These are phyloP conservation scores for Orbilia quercus DNA, from an alignment of 2,329 filamentous ascomycete genomes.

Conservation along the genomic window DNA sequence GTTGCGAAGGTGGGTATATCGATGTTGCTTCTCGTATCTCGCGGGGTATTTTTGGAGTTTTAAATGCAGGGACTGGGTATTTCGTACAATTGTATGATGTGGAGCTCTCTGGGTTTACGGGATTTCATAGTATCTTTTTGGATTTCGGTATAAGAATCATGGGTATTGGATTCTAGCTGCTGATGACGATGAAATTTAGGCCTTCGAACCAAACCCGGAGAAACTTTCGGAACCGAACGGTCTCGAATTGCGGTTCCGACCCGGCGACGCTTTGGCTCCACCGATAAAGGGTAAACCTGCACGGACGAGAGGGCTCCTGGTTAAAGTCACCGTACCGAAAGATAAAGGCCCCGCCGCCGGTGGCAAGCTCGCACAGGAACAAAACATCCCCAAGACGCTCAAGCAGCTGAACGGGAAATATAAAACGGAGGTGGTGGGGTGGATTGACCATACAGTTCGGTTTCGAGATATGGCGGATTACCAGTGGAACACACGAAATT, in stretches of 20 bases:
- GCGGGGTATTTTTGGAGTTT: too few species aligned
- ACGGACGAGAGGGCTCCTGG: conserved; percentile 81
- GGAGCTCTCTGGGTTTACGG: too few species aligned
- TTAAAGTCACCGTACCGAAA: conserved; percentile 87
- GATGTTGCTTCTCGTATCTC: too few species aligned
- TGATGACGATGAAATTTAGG: conserved; percentile 10
- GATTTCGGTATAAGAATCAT: neutral
- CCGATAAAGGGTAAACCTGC: conserved; percentile 81
- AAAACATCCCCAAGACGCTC: conserved; percentile 59
- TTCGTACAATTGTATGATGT: too few species aligned
- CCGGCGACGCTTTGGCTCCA: conserved; percentile 63
- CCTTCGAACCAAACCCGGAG: conserved; percentile 49
- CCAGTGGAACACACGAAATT: conserved; percentile 73
- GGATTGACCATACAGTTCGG: conserved; percentile 82
- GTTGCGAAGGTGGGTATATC: conserved; percentile 38
- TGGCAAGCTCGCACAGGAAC: conserved; percentile 64
- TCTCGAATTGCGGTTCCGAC: conserved; percentile 46
- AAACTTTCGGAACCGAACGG: conserved; percentile 41
- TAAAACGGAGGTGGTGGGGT: conserved; percentile 75
- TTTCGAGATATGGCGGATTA: conserved; percentile 89
- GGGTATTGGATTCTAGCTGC: neutral
- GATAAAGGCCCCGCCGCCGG: conserved; percentile 76
- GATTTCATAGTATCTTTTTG: too few species aligned
- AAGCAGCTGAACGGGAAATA: conserved; percentile 65
- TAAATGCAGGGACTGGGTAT: too few species aligned